Evolutionary conservation across 1,139 yeast species (phyloP), one percentile per base, ranked within the genome.

Genomic region (Yamadazyma songkhlaensis): DNA sequence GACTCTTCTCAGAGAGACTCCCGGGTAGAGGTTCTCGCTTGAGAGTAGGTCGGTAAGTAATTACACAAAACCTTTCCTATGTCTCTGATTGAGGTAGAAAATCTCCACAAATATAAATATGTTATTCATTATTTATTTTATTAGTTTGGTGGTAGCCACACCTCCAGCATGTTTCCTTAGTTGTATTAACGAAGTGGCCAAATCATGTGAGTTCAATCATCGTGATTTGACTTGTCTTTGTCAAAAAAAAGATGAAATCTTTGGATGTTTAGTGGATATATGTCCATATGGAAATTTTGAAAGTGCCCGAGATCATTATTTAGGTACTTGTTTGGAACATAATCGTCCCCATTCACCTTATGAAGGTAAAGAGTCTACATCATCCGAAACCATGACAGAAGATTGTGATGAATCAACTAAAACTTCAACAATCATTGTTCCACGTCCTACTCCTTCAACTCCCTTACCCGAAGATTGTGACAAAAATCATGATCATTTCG

Each of bases 91-190:
- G 20, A 17, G 20, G 25, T 23, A 23, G 8, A n/a, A 9, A 5
- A n/a, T 23, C 11, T n/a, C 15, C 15, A n/a, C 29, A 26, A 11
- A n/a, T 12, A 27, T n/a, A n/a, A 12, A 13, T 12, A 12, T 11
- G 10, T 27, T 27, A 4, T 12, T 13, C 13, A 15, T 11, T 29
- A 11, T 25, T 20, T 30, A 9, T n/a, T 31, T 40, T 15, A 14
- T 40, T n/a, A 32, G 29, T 6, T 15, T 46, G 3, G 55, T 42
- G 11, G 21, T 34, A 15, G 70, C 76, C 21, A 71, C 78, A 0
- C 81, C 81, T 1, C 82, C 82, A 3, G 79, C 81, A 3, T 75
- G 81, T 46, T 64, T 74, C 42, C 48, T 76, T 17, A 55, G 68
- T 25, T 76, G 81, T 53, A 53, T 72, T 22, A 63, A 61, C 38